Evolutionary conservation across 2,329 filamentous ascomycete genomes (phyloP), one percentile per base, ranked within the genome.

Genomic region (Claviceps purpurea): DNA sequence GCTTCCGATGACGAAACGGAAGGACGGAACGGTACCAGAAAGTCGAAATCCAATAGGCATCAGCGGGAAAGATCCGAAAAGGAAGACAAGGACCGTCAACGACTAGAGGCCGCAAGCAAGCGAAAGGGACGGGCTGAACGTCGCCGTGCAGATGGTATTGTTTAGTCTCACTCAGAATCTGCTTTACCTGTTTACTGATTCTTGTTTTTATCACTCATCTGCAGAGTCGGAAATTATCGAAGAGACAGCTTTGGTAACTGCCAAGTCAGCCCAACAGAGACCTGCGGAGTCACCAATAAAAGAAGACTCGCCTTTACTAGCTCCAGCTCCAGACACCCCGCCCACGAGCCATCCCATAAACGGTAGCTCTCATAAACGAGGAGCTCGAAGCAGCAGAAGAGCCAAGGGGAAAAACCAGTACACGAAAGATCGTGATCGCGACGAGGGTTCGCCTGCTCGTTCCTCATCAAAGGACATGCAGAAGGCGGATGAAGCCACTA

Each of bases 71-170:
- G 76, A 56, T 76, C 79, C 43, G 79, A 85, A 55, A 79, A 79
- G 54, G 85, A 88, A 59, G 88, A 95, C 57, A 80, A 81, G 50
- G 89, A 95, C 60, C 74, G 79, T 47, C 82, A 84, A 58, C 78
- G 84, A 52, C 76, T 79, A 34, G 90, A 95, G 63, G 82, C 85
- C 38, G 82, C 83, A 24, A 87, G 77, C 59, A 87, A 90, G 65
- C 79, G 89, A 55, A 93, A 91, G 73, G 87, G 85, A 49, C 80
- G 89, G 52, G 83, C 86, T 43, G 89, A 93, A 58, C 79, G 88
- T 56, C 80, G 89, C 59, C 83, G 88, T 65, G 84, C 77, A 58
- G 89, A 95, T 62, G 89, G 89, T 90, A 74, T 62, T 7, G 13
- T 40, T 18, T 5, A 14, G 8, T 11, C 20, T n/a, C 8, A 26